Percentiles rank a stretch among this genome's conserved stretches.
phyloP scores from a whole-genome alignment of 768 basidiomycete genomes.

The Psilocybe tampanensis region DNA sequence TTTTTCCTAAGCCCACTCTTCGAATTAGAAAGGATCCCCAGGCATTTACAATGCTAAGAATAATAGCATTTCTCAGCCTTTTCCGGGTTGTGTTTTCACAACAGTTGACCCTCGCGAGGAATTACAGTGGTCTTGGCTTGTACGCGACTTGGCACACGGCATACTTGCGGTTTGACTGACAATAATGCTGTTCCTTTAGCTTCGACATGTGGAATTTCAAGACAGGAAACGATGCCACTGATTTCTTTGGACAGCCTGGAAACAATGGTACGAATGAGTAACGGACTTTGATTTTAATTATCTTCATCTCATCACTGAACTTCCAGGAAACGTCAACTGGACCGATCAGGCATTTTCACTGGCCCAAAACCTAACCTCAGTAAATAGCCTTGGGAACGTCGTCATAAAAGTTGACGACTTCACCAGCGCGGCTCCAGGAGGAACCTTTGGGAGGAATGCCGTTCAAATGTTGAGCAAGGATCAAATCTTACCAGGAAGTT shows the following conservation, averaged over 20 bases:
- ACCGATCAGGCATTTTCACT: background rate
- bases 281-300: background rate
- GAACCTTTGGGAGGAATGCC: conserved; percentile 1
- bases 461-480: conserved; percentile 8
- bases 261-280: background rate
- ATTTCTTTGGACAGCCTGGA: background rate
- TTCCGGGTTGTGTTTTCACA: background rate
- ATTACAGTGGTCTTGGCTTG: background rate
- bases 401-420: conserved; percentile 5
- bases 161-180: background rate
- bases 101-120: background rate
- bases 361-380: conserved; percentile 1
- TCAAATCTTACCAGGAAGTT: conserved; percentile 1
- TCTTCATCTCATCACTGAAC: background rate
- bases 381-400: conserved; percentile 4
- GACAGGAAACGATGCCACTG: background rate
- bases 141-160: background rate
- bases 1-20: too few relatives aligned
- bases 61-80: background rate
- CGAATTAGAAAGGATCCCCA: too few relatives aligned
- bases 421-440: background rate
- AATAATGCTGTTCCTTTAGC: background rate
- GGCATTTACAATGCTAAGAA: background rate
- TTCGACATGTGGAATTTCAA: background rate
- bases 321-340: background rate